Evolutionary conservation across 371 early-diverging fungal species (phyloP).

Genomic region (Mycotypha africana): DNA sequence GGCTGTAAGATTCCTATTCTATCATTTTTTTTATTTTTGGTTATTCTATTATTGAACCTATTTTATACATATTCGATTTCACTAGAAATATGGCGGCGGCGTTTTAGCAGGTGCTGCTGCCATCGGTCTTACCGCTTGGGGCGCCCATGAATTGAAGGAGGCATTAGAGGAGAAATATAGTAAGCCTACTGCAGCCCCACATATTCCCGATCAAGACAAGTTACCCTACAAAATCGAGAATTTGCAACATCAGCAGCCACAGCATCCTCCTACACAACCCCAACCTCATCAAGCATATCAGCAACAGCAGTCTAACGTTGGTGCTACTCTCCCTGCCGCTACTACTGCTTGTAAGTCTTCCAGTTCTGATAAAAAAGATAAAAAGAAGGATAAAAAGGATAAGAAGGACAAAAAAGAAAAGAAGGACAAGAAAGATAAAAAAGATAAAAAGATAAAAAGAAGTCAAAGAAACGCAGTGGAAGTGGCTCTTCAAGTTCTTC

Average conservation of each 20-base stretch:
- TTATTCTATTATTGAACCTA: slow-evolving; percentile 1
- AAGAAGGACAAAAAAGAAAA: background rate
- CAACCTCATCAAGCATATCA: background rate
- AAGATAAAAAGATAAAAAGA: background rate
- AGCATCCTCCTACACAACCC: background rate
- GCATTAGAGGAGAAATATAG: slow-evolving; percentile 9
- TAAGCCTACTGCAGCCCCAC: slow-evolving; percentile 1
- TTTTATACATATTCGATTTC: background rate
- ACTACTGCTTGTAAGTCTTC: too few species aligned
- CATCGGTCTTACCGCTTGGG: slow-evolving; percentile 21
- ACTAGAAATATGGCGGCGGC: slow-evolving; percentile 25
- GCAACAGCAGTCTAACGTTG: background rate
- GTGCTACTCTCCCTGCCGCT: background rate
- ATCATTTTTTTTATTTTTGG: background rate
- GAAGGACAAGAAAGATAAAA: background rate
- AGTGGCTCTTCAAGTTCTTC: background rate
- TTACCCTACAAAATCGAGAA: slow-evolving; percentile 15
- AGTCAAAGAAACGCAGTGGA: too few species aligned
- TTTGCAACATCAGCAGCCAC: slow-evolving; percentile 7
- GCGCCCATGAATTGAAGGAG: slow-evolving; percentile 23
- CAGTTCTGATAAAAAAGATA: background rate
- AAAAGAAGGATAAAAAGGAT: background rate
- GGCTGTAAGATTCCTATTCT: slow-evolving; percentile 7
- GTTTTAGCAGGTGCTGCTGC: slow-evolving; percentile 20
- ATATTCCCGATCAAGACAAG: background rate